phyloP scores from a whole-genome alignment of 2,329 filamentous ascomycete species.

The Colletotrichum higginsianum region DNA sequence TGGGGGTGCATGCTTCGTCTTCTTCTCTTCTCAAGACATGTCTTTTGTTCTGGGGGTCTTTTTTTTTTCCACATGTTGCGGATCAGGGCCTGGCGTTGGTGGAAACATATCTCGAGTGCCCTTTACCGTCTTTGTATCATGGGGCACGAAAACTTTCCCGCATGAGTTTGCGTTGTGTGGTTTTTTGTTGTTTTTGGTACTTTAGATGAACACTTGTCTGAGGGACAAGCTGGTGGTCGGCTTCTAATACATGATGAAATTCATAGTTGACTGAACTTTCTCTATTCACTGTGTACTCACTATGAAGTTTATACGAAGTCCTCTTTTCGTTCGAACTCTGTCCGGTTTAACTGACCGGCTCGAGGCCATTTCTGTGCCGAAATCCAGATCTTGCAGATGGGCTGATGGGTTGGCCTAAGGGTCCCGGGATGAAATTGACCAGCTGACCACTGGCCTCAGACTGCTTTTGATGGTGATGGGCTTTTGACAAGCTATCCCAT shows the following conservation, averaged over 20 bases:
- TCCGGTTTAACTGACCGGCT: too few species aligned
- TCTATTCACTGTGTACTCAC: background rate
- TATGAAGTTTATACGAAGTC: too few species aligned
- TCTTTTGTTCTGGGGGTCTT: slow-evolving; percentile 24
- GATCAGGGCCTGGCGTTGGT: slow-evolving; percentile 34
- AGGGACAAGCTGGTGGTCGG: slow-evolving; percentile 35
- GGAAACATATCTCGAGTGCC: slow-evolving; percentile 22
- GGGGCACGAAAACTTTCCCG: slow-evolving; percentile 40
- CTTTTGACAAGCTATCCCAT: too few species aligned
- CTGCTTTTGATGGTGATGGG: too few species aligned
- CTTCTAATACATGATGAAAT: slow-evolving; percentile 44
- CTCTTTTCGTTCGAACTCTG: too few species aligned
- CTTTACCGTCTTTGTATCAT: slow-evolving; percentile 31
- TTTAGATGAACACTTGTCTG: slow-evolving; percentile 39
- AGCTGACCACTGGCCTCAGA: too few species aligned
- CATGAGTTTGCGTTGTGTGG: slow-evolving; percentile 37
- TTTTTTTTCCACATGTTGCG: slow-evolving; percentile 12
- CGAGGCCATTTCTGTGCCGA: too few species aligned
- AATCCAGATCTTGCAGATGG: too few species aligned
- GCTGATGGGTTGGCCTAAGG: too few species aligned
- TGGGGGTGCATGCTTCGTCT: slow-evolving; percentile 25
- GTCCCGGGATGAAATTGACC: too few species aligned
- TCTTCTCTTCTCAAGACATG: slow-evolving; percentile 14
- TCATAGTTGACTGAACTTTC: slow-evolving; percentile 25
- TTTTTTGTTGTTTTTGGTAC: slow-evolving; percentile 16